Conservation (phyloP, 129 eudicot genomes). For the Flaveria trinervia region DNA sequence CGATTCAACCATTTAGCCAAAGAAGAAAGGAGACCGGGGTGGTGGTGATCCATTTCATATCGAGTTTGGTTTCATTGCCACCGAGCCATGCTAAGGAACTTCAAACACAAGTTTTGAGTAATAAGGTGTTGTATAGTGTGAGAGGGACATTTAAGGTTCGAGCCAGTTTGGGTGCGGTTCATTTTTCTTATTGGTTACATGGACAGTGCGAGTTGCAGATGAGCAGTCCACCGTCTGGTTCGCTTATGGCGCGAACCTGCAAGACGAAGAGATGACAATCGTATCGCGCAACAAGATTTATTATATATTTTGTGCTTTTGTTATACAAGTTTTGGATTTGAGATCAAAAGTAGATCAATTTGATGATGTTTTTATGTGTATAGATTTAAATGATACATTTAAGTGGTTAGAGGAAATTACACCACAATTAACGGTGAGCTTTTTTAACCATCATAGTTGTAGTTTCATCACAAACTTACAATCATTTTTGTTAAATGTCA, state of each 20-base stretch:
- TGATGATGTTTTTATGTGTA: slow-evolving; percentile 22
- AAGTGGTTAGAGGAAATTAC: slow-evolving; percentile 18
- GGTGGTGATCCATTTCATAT: slow-evolving; percentile 54
- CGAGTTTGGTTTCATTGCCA: slow-evolving; percentile 79
- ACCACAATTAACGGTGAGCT: neutral
- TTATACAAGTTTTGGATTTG: slow-evolving; percentile 8
- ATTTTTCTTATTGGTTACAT: slow-evolving; percentile 69
- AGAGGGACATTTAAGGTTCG: slow-evolving; percentile 69
- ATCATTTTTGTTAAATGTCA: neutral
- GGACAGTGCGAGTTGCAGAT: slow-evolving; percentile 69
- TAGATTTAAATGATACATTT: slow-evolving; percentile 30
- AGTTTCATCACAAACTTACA: neutral
- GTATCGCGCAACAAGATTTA: neutral
- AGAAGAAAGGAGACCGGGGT: slow-evolving; percentile 48
- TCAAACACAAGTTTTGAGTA: slow-evolving; percentile 64
- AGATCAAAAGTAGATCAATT: slow-evolving; percentile 29
- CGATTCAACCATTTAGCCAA: slow-evolving; percentile 60
- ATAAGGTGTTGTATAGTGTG: slow-evolving; percentile 56
- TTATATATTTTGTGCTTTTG: slow-evolving; percentile 7
- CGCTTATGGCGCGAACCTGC: slow-evolving; percentile 63
- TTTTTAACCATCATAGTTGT: neutral
- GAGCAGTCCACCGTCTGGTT: slow-evolving; percentile 82
- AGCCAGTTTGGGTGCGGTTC: slow-evolving; percentile 59
- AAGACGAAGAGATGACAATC: slow-evolving; percentile 56
- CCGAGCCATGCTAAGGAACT: slow-evolving; percentile 60